Conservation (phyloP, 169 alveolate genomes). For the Eimeria sp. region DNA sequence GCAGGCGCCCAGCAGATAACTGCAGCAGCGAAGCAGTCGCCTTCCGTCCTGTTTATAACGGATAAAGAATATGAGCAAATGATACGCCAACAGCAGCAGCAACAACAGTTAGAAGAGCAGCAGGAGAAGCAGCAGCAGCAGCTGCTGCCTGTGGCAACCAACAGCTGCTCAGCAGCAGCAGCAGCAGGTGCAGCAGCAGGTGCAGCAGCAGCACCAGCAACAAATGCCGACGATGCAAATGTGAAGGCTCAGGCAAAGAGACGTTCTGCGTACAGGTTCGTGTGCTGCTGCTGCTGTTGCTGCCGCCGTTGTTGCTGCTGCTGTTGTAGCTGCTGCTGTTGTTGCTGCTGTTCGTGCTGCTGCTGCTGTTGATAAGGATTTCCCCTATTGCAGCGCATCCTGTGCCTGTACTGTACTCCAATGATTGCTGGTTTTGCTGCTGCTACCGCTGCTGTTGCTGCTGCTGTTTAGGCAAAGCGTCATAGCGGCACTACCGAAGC, state of each 20-base stretch:
- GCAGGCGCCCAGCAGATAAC: background rate
- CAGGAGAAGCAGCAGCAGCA: slow-evolving; percentile 27
- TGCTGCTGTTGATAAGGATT: slow-evolving; percentile 20
- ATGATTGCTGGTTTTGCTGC: slow-evolving; percentile 1
- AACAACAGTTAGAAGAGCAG: slow-evolving; percentile 31
- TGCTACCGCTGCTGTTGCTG: slow-evolving; percentile 20
- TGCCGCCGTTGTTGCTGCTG: slow-evolving; percentile 5
- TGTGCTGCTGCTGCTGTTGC: slow-evolving; percentile 5
- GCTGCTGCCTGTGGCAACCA: background rate
- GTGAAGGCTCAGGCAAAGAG: background rate
- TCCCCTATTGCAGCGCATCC: background rate
- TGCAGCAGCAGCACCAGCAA: background rate
- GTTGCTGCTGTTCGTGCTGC: background rate
- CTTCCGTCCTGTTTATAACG: background rate
- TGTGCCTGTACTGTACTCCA: background rate
- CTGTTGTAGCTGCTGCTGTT: background rate
- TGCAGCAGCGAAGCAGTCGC: background rate
- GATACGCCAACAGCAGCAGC: slow-evolving; percentile 28
- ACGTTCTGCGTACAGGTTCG: slow-evolving; percentile 1
- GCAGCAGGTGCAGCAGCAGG: background rate
- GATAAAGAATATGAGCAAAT: background rate
- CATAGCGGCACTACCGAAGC: background rate
- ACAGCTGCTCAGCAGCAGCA: background rate
- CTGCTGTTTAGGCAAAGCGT: background rate
- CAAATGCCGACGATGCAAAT: background rate